phyloP scores from a whole-genome alignment of 441 rosid species.

The Omphalea diandra region DNA sequence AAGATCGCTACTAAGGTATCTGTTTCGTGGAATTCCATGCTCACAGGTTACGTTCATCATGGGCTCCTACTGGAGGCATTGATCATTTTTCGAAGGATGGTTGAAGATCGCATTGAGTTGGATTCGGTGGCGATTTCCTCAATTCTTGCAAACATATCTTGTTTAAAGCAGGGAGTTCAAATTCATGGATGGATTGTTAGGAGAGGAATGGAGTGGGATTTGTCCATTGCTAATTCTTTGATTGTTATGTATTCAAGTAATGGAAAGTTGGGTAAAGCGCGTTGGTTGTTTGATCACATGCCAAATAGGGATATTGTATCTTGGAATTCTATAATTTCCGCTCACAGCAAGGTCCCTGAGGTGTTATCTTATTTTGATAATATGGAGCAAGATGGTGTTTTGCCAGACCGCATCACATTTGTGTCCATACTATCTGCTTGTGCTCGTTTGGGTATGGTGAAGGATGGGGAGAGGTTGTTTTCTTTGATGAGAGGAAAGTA shows the following conservation, averaged over 20 bases:
- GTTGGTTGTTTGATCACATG: conserved; percentile 65
- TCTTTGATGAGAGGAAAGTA: conserved; percentile 50
- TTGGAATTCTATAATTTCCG: conserved; percentile 84
- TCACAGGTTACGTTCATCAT: conserved; percentile 59
- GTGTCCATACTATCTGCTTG: conserved; percentile 69
- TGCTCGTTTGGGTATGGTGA: conserved; percentile 61
- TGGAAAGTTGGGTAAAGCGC: conserved; percentile 49
- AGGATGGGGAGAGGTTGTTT: conserved; percentile 64
- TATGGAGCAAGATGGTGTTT: conserved; percentile 48
- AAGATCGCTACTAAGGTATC: conserved; percentile 48
- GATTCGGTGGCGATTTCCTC: conserved; percentile 75
- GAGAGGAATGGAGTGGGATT: conserved; percentile 53
- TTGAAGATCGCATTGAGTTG: conserved; percentile 49
- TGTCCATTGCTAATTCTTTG: conserved; percentile 63
- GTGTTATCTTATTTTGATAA: conserved; percentile 58
- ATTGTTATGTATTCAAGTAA: conserved; percentile 50
- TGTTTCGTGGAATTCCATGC: conserved; percentile 80
- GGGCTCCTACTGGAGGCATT: conserved; percentile 56
- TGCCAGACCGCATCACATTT: conserved; percentile 71
- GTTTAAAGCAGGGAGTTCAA: conserved; percentile 46
- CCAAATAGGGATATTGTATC: conserved; percentile 60
- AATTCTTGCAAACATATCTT: conserved; percentile 49
- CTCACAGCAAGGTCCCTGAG: conserved; percentile 44
- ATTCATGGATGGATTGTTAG: conserved; percentile 73
- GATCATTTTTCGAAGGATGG: conserved; percentile 46